phyloP scores from a whole-genome alignment of 495 filamentous ascomycete species.

The Apodospora peruviana region DNA sequence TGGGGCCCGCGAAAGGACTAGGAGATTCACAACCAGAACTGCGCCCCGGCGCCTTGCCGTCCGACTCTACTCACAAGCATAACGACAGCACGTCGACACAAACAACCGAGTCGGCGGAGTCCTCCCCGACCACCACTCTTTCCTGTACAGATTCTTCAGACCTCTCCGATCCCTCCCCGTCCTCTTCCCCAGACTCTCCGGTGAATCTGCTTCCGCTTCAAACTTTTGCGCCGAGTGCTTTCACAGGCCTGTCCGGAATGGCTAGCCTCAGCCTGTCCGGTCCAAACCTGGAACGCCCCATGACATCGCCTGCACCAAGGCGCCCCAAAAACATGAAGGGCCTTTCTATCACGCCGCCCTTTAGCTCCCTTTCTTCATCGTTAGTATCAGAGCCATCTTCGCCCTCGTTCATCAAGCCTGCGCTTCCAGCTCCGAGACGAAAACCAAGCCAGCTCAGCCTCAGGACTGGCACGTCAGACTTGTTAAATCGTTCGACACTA shows the following conservation, averaged over 20 bases:
- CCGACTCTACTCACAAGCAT: slow-evolving; percentile 47
- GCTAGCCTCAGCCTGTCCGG: slow-evolving; percentile 37
- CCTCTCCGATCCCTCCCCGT: slow-evolving; percentile 83
- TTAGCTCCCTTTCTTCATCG: slow-evolving; percentile 36
- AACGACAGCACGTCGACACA: slow-evolving; percentile 71
- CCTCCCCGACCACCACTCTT: slow-evolving; percentile 92
- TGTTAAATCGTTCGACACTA: slow-evolving; percentile 32
- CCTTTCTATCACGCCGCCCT: slow-evolving; percentile 77
- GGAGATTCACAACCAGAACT: slow-evolving; percentile 26
- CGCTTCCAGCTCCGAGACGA: slow-evolving; percentile 59
- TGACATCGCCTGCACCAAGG: slow-evolving; percentile 65
- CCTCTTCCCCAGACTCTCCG: slow-evolving; percentile 85
- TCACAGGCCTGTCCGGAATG: slow-evolving; percentile 40
- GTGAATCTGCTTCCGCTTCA: slow-evolving; percentile 56
- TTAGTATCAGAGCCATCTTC: slow-evolving; percentile 71
- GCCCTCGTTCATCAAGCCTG: slow-evolving; percentile 72
- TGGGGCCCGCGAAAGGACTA: slow-evolving; percentile 28
- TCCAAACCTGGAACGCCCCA: slow-evolving; percentile 39
- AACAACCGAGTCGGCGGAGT: slow-evolving; percentile 80
- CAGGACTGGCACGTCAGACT: slow-evolving; percentile 51
- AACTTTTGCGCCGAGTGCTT: slow-evolving; percentile 45
- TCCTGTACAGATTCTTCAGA: slow-evolving; percentile 87
- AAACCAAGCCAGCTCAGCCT: slow-evolving; percentile 74
- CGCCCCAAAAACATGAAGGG: slow-evolving; percentile 90
- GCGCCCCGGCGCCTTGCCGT: slow-evolving; percentile 27